Base-by-base conservation (phyloP, 2,329 filamentous ascomycete genomes). In the Pseudopithomyces maydicus region DNA sequence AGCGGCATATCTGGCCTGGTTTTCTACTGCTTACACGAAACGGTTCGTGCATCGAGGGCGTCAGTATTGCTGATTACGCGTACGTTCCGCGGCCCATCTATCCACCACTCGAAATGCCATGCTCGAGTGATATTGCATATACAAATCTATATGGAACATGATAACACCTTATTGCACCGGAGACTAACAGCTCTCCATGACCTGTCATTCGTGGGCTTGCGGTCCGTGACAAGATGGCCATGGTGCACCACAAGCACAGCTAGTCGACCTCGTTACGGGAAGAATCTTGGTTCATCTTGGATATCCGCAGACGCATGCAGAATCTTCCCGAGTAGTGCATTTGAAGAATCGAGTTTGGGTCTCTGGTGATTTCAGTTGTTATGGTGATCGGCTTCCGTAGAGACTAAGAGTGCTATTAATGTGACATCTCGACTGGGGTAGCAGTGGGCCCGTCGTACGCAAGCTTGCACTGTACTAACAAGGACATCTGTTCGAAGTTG, bases 251-350 rank as follows among this genome's bases (percentile, higher is more conserved):
- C n/a, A 17, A 19, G 6, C 11, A 15, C 17, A 17, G 38, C 38
- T 11, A 14, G 35, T 46, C 15, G 6, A 15, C 19, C 17, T n/a
- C 22, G 19, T n/a, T 19, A 17, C 45, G 32, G 45, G 45, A 23
- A 48, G 33, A 15, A 48, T 48, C 45, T 36, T 48, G 45, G 45
- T 48, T 15, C 45, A 46, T 38, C 14, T 20, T 35, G 12, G 35
- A 48, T 48, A 38, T 12, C 45, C 32, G 45, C 19, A 48, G 32
- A 36, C 19, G 23, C 11, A 36, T 4, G 19, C 45, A 33, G 45
- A 36, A 14, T 36, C 2, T 38, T 36, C 19, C 14, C 7, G 8
- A 32, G 15, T n/a, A 8, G 11, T 15, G 43, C 5, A 14, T 8
- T 45, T 29, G 26, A 29, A 29, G 26, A 8, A 29, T 4, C 26